Evolutionary conservation across 2,329 filamentous ascomycete genomes (phyloP).

Genomic region (Dryadomyces quercus-mongolicae): DNA sequence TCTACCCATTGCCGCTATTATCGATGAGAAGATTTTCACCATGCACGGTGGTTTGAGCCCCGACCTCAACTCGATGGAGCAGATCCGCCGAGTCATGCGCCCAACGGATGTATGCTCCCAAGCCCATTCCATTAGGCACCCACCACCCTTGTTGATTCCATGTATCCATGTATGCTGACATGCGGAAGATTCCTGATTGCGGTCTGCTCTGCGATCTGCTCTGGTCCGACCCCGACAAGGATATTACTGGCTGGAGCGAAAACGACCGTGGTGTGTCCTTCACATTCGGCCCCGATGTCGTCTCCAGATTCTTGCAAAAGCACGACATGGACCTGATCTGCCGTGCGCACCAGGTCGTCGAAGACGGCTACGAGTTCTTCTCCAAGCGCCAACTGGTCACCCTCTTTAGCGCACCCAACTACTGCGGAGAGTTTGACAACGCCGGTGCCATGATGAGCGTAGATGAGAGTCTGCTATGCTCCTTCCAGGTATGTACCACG

Average conservation of each 20-base stretch:
- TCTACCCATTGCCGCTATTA: slow-evolving; percentile 93
- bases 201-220: slow-evolving; percentile 93
- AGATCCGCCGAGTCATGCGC: slow-evolving; percentile 97
- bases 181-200: slow-evolving; percentile 79
- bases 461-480: slow-evolving; percentile 94
- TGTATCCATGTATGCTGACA: background rate
- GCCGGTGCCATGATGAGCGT: slow-evolving; percentile 99
- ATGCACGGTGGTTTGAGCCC: slow-evolving; percentile 98
- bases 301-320: slow-evolving; percentile 94
- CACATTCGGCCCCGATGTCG: slow-evolving; percentile 94
- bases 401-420: slow-evolving; percentile 95
- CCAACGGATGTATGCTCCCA: slow-evolving; percentile 76
- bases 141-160: background rate
- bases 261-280: slow-evolving; percentile 98
- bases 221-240: slow-evolving; percentile 98
- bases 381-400: slow-evolving; percentile 96
- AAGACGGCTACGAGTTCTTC: slow-evolving; percentile 99
- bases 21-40: slow-evolving; percentile 99
- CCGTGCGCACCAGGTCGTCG: slow-evolving; percentile 95
- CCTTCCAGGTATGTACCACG: slow-evolving; percentile 89
- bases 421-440: slow-evolving; percentile 99
- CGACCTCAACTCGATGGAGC: slow-evolving; percentile 98
- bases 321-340: slow-evolving; percentile 99
- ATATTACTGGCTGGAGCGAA: slow-evolving; percentile 98
- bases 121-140: slow-evolving; percentile 19